These are phyloP conservation scores for Tylopilus felleus DNA, from an alignment of 768 basidiomycete genomes.

Conservation along the genomic window DNA sequence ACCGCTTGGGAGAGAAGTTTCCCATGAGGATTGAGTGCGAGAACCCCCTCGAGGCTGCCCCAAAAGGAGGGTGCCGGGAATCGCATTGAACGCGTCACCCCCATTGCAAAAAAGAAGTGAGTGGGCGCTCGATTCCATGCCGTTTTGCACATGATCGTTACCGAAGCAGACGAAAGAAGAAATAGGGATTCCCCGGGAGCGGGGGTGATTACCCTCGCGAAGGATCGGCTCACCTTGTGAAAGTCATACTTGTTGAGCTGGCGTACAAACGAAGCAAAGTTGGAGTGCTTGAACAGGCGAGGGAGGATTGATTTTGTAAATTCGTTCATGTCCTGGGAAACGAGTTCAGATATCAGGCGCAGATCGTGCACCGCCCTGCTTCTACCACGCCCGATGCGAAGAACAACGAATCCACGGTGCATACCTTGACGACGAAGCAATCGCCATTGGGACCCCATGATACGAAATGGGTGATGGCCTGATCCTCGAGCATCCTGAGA, in stretches of 20 bases:
- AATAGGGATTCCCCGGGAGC: neutral
- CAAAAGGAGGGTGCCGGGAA: constrained; percentile 11
- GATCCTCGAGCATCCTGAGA: constrained; percentile 84
- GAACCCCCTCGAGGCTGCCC: constrained; percentile 12
- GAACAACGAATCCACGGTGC: neutral
- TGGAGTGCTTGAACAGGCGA: constrained; percentile 92
- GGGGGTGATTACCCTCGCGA: neutral
- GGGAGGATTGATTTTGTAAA: constrained; percentile 90
- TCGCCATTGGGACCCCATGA: constrained; percentile 83
- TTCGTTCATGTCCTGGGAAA: constrained; percentile 81
- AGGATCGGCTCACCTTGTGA: constrained; percentile 61
- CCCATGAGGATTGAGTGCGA: neutral
- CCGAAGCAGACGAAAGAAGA: constrained; percentile 10
- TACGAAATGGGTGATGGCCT: constrained; percentile 65
- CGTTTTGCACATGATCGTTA: constrained; percentile 10
- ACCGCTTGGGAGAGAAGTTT: neutral
- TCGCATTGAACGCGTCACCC: neutral
- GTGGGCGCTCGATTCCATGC: constrained; percentile 16
- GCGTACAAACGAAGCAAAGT: constrained; percentile 89
- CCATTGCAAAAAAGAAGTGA: constrained; percentile 9
- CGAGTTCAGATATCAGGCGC: constrained; percentile 8
- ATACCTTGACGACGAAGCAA: constrained; percentile 82
- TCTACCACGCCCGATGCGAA: neutral
- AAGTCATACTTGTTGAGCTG: constrained; percentile 97
- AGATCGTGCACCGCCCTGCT: neutral